Conservation (phyloP, 345 rosid species). For the Angophora floribunda region DNA sequence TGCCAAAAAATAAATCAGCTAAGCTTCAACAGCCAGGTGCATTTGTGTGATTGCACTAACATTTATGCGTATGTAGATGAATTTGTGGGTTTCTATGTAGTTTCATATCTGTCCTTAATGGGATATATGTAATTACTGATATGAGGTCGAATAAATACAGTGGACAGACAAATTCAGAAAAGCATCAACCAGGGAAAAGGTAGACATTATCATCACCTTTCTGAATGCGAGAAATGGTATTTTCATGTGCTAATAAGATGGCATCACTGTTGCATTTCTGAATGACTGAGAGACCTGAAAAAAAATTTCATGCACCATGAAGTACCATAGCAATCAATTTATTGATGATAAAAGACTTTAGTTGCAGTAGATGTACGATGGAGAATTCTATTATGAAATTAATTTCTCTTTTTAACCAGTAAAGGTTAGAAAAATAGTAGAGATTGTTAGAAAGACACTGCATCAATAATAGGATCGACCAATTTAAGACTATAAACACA, state of each 20-base stretch:
- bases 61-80: not conserved
- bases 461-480: fast-evolving
- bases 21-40: not conserved
- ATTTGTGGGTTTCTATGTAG: not conserved
- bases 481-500: not conserved
- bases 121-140: not conserved
- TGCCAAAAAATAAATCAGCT: slow-evolving; percentile 19
- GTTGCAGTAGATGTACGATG: not conserved
- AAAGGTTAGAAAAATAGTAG: not conserved
- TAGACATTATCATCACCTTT: slow-evolving; percentile 24
- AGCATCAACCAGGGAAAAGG: not conserved
- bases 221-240: slow-evolving; percentile 56
- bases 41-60: not conserved
- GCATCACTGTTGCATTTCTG: slow-evolving; percentile 70
- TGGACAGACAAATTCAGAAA: not conserved
- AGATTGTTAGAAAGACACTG: not conserved
- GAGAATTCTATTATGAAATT: not conserved
- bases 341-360: not conserved
- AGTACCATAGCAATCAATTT: not conserved
- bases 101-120: not conserved
- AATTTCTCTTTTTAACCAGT: not conserved
- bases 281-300: slow-evolving; percentile 79
- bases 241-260: slow-evolving; percentile 57
- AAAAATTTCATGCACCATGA: not conserved
- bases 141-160: not conserved